Evolutionary conservation across 176 grass and related monocot genomes (phyloP), one percentile per base, ranked within the genome.

Genomic region (Rhynchospora breviuscula): DNA sequence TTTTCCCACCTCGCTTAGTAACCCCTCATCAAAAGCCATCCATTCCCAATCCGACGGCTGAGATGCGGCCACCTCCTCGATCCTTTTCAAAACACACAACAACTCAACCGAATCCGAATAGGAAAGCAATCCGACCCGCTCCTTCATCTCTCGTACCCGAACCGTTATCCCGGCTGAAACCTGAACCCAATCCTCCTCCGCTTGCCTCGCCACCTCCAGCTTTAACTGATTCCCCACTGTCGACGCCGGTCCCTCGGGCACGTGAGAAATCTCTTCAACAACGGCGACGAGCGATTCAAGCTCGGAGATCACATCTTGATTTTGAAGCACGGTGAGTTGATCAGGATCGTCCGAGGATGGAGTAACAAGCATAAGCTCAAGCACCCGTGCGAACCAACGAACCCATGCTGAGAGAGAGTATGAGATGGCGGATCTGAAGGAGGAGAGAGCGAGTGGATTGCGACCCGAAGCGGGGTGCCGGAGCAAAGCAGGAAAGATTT

Each of bases 401-500:
- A 94, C 94, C 90, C 94, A 94, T 8, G 90, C 85, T 21, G 90
- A 84, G 0, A 91, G 83, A 49, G 89, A 88, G 75, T 86, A 89
- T 81, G 94, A 82, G 17, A 81, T 18, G 17, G 59, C 18, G 29
- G 88, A 97, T 8, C 84, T 75, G 85, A 97, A 97, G 33, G 92
- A 83, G 15, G 94, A 68, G 64, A 97, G 92, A 59, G 87, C 94
- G 5, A 97, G 94, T n/a, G 94, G 90, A 84, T 92, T 97, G 65
- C 88, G 92, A 1, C 94, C 94, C 0, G 94, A 97, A 12, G 87
- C 45, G 0, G 92, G 90, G 78, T 92, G 92, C 12, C 92, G 90
- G 53, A 62, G 45, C 54, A 94, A 90, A 18, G 84, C 67, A 3
- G 85, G 79, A 3, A 91, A 64, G 75, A 97, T 84, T 88, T 97